A percentile compares a stretch with the other conserved stretches of the same genome.
phyloP scores from a whole-genome alignment of 225 moss, liverwort and hornwort species.

The Straminergon stramineum region DNA sequence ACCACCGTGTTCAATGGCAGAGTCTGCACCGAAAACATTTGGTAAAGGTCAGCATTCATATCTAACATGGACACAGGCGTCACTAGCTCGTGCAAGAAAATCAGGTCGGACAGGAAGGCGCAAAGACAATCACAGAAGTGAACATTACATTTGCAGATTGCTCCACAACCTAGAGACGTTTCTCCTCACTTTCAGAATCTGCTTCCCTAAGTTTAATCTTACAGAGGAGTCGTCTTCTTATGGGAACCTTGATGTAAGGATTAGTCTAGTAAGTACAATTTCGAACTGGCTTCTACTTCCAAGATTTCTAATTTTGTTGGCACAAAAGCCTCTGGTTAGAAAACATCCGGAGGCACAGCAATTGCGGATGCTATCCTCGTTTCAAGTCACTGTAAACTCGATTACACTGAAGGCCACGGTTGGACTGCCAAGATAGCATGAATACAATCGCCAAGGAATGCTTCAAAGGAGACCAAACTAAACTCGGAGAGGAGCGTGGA shows the following conservation, averaged over 20 bases:
- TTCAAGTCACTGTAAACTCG: background rate
- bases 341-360: background rate
- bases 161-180: background rate
- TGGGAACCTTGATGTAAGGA: background rate
- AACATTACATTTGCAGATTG: background rate
- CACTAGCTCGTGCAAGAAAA: background rate
- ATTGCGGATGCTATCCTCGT: background rate
- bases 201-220: background rate
- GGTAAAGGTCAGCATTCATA: background rate
- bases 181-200: background rate
- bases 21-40: constrained; percentile 22
- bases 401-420: background rate
- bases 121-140: background rate
- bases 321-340: background rate
- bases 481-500: background rate
- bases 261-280: background rate
- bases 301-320: background rate
- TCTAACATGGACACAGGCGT: background rate
- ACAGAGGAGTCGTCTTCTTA: background rate
- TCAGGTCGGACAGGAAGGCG: background rate
- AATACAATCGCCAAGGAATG: background rate
- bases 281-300: background rate
- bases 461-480: background rate
- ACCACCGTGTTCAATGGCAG: constrained; percentile 31
- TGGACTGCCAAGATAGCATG: background rate